phyloP scores from a whole-genome alignment of 148 eudicot genomes.

The Talinum fruticosum region DNA sequence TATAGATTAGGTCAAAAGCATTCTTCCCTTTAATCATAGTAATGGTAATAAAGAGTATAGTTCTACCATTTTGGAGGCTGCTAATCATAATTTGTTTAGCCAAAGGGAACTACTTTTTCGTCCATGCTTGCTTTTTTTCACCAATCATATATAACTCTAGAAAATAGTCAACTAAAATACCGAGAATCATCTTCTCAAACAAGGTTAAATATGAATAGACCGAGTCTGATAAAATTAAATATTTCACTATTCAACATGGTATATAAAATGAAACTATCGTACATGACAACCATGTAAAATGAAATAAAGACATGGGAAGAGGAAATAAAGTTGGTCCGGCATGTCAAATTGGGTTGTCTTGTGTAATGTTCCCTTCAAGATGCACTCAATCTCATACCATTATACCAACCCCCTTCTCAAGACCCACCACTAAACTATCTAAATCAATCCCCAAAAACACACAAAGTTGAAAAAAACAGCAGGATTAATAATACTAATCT shows the following conservation, averaged over 20 bases:
- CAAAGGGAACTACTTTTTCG: no score
- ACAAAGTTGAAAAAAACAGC: not conserved
- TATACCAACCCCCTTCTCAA: not conserved
- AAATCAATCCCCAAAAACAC: not conserved
- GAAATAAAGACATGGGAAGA: not conserved
- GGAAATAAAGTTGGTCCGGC: conserved; percentile 4
- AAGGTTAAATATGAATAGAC: no score
- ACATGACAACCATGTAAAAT: no score
- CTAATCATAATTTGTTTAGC: not conserved
- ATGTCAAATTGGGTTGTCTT: not conserved
- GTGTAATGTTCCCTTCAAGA: not conserved
- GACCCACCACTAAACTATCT: conserved; percentile 1
- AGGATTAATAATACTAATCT: no score
- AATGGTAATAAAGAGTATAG: no score
- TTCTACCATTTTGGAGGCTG: not conserved
- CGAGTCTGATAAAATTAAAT: no score
- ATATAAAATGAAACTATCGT: no score
- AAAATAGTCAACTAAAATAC: no score
- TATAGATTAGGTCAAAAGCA: not conserved
- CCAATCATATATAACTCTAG: no score
- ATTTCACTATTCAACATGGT: no score
- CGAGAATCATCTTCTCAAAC: no score
- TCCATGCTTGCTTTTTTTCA: no score
- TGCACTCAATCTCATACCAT: not conserved
- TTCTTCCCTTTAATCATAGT: not conserved